Evolutionary conservation across 208 protist species (phyloP).

Genomic region (Crithidia acanthocephali): DNA sequence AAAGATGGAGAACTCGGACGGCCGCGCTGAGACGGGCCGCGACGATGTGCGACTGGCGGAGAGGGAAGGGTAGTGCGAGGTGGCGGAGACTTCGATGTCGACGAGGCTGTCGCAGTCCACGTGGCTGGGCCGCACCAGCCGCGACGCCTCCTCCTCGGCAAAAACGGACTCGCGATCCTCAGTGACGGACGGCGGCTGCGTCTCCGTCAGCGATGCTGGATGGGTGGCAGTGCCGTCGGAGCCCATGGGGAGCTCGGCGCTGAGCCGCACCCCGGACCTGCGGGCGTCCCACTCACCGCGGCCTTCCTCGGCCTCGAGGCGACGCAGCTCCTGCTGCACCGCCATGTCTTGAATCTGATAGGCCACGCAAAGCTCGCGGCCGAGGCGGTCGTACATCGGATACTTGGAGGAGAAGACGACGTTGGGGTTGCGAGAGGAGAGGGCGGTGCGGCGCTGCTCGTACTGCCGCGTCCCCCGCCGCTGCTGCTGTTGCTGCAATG

Average conservation of each 20-base stretch:
- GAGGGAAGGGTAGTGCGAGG: constrained; percentile 30
- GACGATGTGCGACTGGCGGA: constrained; percentile 30
- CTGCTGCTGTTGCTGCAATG: background rate
- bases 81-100: constrained; percentile 34
- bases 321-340: constrained; percentile 65
- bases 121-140: constrained; percentile 21
- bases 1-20: constrained; percentile 81
- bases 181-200: constrained; percentile 14
- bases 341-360: constrained; percentile 82
- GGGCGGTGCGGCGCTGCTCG: constrained; percentile 44
- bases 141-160: constrained; percentile 25
- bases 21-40: constrained; percentile 41
- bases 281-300: constrained; percentile 32
- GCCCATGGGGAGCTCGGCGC: constrained; percentile 48
- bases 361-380: constrained; percentile 76
- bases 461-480: constrained; percentile 15
- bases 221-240: constrained; percentile 25
- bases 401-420: constrained; percentile 78
- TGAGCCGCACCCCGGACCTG: constrained; percentile 74
- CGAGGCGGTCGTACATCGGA: constrained; percentile 73
- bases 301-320: constrained; percentile 34
- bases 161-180: constrained; percentile 26
- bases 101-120: constrained; percentile 22
- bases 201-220: constrained; percentile 10
- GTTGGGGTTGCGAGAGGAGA: constrained; percentile 65